Percentiles rank a stretch among this genome's conserved stretches.
Evolutionary conservation across 495 filamentous ascomycete genomes (phyloP).

Genomic region (Hypoxylon subgilvum): DNA sequence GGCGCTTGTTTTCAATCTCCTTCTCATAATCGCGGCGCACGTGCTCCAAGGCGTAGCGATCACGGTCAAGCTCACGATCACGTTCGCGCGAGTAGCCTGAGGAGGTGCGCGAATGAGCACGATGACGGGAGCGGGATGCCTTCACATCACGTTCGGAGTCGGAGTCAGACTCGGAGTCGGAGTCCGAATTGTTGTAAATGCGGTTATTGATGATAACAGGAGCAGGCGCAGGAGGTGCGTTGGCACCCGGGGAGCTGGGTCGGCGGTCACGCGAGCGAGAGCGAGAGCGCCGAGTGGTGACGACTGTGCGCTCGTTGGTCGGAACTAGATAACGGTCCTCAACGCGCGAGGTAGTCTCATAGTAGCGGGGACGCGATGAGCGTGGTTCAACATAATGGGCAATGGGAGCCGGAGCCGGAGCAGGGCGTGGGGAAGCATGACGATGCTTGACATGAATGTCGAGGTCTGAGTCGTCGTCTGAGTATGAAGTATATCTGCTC

Average conservation of each 20-base stretch:
- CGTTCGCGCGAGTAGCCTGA: conserved; percentile 33
- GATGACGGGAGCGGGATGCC: conserved; percentile 27
- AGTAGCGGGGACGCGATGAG: conserved; percentile 43
- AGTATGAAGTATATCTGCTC: conserved; percentile 60
- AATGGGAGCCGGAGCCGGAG: conserved; percentile 29
- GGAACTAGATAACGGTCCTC: conserved; percentile 41
- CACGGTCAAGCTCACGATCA: conserved; percentile 7
- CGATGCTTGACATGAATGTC: conserved; percentile 53
- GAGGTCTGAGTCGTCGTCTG: conserved; percentile 50
- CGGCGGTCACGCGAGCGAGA: conserved; percentile 52
- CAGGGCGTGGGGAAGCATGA: conserved; percentile 43
- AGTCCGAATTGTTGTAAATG: conserved; percentile 50
- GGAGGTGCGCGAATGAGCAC: conserved; percentile 29
- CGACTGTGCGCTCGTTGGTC: conserved; percentile 44
- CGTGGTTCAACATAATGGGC: conserved; percentile 52
- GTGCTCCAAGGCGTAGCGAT: conserved; percentile 31
- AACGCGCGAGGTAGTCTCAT: conserved; percentile 35
- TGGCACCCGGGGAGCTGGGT: conserved; percentile 37
- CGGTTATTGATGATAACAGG: conserved; percentile 60
- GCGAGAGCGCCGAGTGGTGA: conserved; percentile 47
- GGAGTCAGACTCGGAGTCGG: conserved; percentile 48
- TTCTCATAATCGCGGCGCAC: conserved; percentile 37
- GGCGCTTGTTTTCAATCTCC: conserved; percentile 35
- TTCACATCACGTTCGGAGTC: conserved; percentile 33
- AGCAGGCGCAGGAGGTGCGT: conserved; percentile 31